Evolutionary conservation across 2,329 filamentous ascomycete genomes (phyloP), one percentile per base, ranked within the genome.

Genomic region (Colletotrichum cereale): DNA sequence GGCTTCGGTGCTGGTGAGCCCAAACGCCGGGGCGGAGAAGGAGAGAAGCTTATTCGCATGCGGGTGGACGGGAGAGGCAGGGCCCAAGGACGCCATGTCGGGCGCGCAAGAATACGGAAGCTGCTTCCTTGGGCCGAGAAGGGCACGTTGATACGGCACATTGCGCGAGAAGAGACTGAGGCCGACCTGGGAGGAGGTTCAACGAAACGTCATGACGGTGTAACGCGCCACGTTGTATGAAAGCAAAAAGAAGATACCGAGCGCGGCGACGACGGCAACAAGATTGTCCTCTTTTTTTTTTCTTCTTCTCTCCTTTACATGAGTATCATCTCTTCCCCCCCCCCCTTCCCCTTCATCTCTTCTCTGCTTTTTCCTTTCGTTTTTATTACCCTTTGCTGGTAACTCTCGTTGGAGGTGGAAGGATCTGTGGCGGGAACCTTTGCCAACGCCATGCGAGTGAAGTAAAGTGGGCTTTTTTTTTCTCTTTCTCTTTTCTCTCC

Each of bases 1-100:
- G 82, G 76, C 76, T 89, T 75, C 80, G 87, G 77, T 91, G 83
- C 74, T 90, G 88, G 88, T 90, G 62, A 70, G 44, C n/a, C 11
- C 16, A 16, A 29, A 29, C 24, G 24, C 14, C 24, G 14, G 24
- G 18, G 7, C 18, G 4, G 42, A 8, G 42, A 44, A 7, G 40
- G 4, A 16, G 44, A 3, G 44, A 3, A n/a, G 44, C 11, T 7
- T 24, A 24, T 1, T 18, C 2, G 38, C 38, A 40, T 16, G 5
- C 12, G 38, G 38, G 3, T 16, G 38, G 14, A 14, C 2, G 16
- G 16, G 10, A n/a, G 18, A n/a, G 42, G 2, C 18, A 10, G 42
- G 42, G 42, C 18, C 12, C 42, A 34, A 36, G 29, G 11, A 34
- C 12, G 52, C 31, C 18, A n/a, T 36, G 2, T 21, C 26, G 21